A percentile compares a stretch with the other conserved stretches of the same genome.
These are phyloP conservation scores for Fusarium illudens DNA, from an alignment of 2,329 filamentous ascomycete genomes.

Conservation along the genomic window DNA sequence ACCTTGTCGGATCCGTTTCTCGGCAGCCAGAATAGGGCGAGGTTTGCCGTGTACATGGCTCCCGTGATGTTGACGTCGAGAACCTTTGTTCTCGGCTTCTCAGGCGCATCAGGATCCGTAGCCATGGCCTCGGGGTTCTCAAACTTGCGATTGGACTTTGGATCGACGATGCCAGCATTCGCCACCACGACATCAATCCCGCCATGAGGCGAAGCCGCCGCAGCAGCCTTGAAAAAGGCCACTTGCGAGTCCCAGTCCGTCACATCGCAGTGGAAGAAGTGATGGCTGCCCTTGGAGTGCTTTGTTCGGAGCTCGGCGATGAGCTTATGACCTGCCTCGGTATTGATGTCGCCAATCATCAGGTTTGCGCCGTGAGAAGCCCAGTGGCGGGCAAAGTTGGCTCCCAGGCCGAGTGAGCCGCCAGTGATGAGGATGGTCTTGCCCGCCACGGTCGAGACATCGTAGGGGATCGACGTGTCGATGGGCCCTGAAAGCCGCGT, in stretches of 20 bases:
- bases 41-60: conserved; percentile 4
- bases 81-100: background rate
- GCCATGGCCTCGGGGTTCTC: background rate
- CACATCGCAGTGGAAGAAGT: conserved; percentile 10
- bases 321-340: background rate
- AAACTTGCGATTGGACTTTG: conserved; percentile 3
- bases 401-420: background rate
- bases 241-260: conserved; percentile 9
- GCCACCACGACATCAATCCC: conserved; percentile 9
- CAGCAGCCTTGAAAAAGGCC: conserved; percentile 5
- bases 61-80: conserved; percentile 5
- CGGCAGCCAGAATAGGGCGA: conserved; percentile 2
- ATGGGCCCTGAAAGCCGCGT: background rate
- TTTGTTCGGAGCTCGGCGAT: background rate
- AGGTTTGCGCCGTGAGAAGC: conserved; percentile 3
- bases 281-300: background rate
- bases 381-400: conserved; percentile 5
- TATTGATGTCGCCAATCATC: conserved; percentile 14
- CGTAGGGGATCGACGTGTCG: background rate
- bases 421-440: conserved; percentile 11
- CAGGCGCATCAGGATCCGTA: background rate
- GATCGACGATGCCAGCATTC: conserved; percentile 2
- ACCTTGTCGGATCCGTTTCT: background rate
- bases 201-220: conserved; percentile 4
- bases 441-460: background rate